Percentiles rank a stretch among this genome's conserved stretches.
These are phyloP conservation scores for Seminavis robusta DNA, from an alignment of 108 stramenopile genomes.

Conservation along the genomic window DNA sequence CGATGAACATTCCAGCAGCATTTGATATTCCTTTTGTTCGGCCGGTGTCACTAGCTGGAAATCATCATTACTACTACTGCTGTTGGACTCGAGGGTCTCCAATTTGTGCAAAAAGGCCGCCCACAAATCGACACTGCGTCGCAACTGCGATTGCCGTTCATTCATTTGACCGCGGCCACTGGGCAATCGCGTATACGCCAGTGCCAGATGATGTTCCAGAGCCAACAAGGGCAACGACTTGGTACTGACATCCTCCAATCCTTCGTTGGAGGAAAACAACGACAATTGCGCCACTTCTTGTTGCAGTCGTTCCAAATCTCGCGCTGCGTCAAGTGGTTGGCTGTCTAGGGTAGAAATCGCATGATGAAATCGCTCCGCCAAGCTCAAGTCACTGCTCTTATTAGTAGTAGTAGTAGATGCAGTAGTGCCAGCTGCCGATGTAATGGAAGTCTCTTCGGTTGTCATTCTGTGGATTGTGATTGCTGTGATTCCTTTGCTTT, in stretches of 20 bases:
- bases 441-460: no score
- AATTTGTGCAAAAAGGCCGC: slow-evolving; percentile 43
- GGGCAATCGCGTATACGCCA: slow-evolving; percentile 48
- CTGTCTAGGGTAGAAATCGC: no score
- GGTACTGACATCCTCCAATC: slow-evolving; percentile 63
- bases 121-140: slow-evolving; percentile 45
- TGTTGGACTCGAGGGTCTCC: slow-evolving; percentile 46
- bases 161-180: slow-evolving; percentile 16
- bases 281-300: slow-evolving; percentile 21
- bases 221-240: slow-evolving; percentile 55
- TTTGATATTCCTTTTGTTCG: slow-evolving; percentile 3
- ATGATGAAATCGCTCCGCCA: no score
- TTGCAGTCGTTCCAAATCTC: slow-evolving; percentile 40
- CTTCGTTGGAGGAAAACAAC: slow-evolving; percentile 71
- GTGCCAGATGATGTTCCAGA: slow-evolving; percentile 63
- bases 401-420: no score
- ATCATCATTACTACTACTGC: slow-evolving; percentile 50
- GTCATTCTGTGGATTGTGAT: no score
- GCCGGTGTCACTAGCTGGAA: neutral
- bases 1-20: neutral
- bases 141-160: slow-evolving; percentile 45
- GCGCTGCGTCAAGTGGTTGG: no score
- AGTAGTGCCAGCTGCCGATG: no score
- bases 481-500: no score
- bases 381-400: no score